Percentiles rank a stretch among this genome's conserved stretches.
phyloP scores from a whole-genome alignment of 345 rosid species.

The Rhodamnia argentea region DNA sequence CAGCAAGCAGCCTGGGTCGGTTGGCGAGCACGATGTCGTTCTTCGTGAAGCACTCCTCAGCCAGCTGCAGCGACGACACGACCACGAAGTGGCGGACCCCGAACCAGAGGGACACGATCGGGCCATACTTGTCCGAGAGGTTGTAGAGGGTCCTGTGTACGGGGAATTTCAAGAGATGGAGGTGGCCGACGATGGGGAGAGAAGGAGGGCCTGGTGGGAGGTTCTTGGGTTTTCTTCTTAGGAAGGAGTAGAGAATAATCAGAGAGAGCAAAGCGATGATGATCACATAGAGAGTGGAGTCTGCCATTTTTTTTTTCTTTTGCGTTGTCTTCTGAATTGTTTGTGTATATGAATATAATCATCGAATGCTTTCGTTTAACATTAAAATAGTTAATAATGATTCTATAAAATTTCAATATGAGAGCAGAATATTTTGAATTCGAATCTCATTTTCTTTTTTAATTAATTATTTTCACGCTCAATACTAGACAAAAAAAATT shows the following conservation, averaged over 20 bases:
- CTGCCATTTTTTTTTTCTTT: too few species aligned
- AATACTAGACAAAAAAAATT: too few species aligned
- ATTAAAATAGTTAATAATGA: too few species aligned
- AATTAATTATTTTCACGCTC: too few species aligned
- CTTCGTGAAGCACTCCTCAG: conserved; percentile 7
- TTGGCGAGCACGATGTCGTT: conserved; percentile 3
- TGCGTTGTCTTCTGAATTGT: too few species aligned
- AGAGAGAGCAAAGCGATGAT: neutral
- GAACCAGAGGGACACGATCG: neutral
- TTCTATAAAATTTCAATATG: too few species aligned
- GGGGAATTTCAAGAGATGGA: neutral
- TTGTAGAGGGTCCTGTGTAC: neutral
- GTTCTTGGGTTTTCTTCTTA: neutral
- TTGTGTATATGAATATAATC: too few species aligned
- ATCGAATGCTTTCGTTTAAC: too few species aligned
- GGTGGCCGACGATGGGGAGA: conserved; percentile 4
- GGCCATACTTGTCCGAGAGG: conserved; percentile 1
- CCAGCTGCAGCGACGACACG: neutral
- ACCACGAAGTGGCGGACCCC: neutral
- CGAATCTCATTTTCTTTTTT: too few species aligned
- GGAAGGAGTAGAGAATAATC: neutral
- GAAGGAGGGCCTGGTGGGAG: conserved; percentile 2
- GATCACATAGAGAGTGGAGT: too few species aligned
- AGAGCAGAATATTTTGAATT: too few species aligned
- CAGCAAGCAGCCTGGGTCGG: neutral